These are phyloP conservation scores for Lumnitzera racemosa DNA, from an alignment of 345 rosid genomes.

Conservation along the genomic window DNA sequence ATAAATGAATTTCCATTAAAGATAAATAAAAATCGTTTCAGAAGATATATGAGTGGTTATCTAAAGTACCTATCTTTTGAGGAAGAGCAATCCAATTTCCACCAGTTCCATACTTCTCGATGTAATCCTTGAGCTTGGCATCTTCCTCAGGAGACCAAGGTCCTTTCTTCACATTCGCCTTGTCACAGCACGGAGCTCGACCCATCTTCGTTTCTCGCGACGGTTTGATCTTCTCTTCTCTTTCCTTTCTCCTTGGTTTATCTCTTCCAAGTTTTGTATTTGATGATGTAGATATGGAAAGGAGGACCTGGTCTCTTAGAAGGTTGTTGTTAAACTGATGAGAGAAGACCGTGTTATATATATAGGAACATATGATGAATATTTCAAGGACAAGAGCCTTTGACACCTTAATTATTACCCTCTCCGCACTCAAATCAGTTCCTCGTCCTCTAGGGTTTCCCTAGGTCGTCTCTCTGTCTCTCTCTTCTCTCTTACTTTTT, in stretches of 20 bases:
- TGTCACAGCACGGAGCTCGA: conserved; percentile 97
- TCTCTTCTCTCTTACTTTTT: conserved; percentile 41
- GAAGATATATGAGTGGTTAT: background rate
- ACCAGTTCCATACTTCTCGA: conserved; percentile 81
- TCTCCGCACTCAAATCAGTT: background rate
- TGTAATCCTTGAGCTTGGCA: conserved; percentile 80
- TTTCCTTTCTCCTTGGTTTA: conserved; percentile 1
- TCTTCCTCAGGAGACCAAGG: conserved; percentile 99
- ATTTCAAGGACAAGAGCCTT: conserved; percentile 27
- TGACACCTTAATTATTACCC: background rate
- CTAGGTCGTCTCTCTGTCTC: conserved; percentile 3
- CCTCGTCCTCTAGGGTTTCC: conserved; percentile 39
- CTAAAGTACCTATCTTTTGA: conserved; percentile 75
- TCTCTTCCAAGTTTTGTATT: conserved; percentile 13
- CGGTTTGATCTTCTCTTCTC: conserved; percentile 7
- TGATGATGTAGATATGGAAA: background rate
- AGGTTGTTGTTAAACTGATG: too few relatives aligned
- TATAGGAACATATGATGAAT: conserved; percentile 13
- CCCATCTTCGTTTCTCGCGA: conserved; percentile 41
- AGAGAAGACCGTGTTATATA: conserved; percentile 35
- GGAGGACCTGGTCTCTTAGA: too few relatives aligned
- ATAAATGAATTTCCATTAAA: too few relatives aligned
- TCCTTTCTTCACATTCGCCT: conserved; percentile 86
- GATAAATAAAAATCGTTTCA: background rate
- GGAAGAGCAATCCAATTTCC: conserved; percentile 99